Evolutionary conservation across 2,329 filamentous ascomycete genomes (phyloP), one percentile per base, ranked within the genome.

Genomic region (Geosmithia morbida): DNA sequence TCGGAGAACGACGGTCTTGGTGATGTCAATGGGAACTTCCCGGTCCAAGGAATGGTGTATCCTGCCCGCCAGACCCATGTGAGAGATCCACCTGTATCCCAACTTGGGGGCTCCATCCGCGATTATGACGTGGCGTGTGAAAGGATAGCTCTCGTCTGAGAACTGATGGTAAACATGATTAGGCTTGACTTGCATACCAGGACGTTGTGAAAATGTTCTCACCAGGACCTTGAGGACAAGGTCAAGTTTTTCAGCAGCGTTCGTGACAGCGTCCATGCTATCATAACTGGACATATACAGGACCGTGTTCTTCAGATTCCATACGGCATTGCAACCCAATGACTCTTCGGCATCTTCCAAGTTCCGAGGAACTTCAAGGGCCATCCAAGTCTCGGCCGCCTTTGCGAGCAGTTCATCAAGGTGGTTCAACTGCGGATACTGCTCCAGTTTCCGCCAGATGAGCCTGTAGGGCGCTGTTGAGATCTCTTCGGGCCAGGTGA

Each of bases 81-180:
- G 41, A 17, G 46, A 39, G 17, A 48, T n/a, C 41, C 42, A 48
- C 11, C 45, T 20, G 19, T 41, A 42, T n/a, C 33, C 45, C 8
- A 46, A 20, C 40, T 42, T 42, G 40, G 19, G 7, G 6, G 10
- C 29, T 14, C 17, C 26, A 6, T 33, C 22, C 6, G 29, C 29
- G 22, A 16, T 26, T 10, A 45, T 13, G 30, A 37, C 33, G 30
- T 46, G 26, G 13, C 19, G 42, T 10, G n/a, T 7, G 33, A 37
- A 37, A 3, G 20, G 42, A 26, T 13, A 26, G 42, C 42, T 44
- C 42, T 22, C 8, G 30, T 13, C 18, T 7, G 18, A 46, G 17
- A 16, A 44, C 14, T n/a, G 26, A 19, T 19, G 26, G 42, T 19
- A 8, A 26, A 6, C 26, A 26, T 26, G 8, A 8, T 26, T 26